These are phyloP conservation scores for Podospora anserina DNA, from an alignment of 495 filamentous ascomycete species.

Conservation along the genomic window DNA sequence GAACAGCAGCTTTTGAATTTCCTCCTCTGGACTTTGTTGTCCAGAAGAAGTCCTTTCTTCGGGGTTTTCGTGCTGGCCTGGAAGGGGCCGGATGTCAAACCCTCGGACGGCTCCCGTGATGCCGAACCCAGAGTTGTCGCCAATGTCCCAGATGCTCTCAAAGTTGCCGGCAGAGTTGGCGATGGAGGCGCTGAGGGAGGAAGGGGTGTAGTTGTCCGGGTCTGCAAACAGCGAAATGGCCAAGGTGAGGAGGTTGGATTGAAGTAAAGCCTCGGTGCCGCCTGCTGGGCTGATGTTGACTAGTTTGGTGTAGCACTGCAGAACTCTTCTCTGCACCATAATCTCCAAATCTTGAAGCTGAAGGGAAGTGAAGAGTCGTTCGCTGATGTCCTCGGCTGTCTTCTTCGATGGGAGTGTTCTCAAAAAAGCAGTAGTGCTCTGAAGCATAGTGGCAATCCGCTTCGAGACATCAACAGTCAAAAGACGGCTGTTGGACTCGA, in stretches of 20 bases:
- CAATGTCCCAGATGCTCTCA: slow-evolving; percentile 90
- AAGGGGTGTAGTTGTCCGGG: slow-evolving; percentile 80
- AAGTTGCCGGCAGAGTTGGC: slow-evolving; percentile 86
- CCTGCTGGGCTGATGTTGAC: slow-evolving; percentile 79
- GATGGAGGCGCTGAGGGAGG: slow-evolving; percentile 85
- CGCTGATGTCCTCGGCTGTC: slow-evolving; percentile 79
- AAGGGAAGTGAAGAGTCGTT: slow-evolving; percentile 79
- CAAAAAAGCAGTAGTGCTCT: slow-evolving; percentile 87
- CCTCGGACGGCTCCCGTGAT: slow-evolving; percentile 80
- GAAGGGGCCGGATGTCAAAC: slow-evolving; percentile 66
- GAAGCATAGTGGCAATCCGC: slow-evolving; percentile 87
- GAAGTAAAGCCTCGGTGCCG: slow-evolving; percentile 77
- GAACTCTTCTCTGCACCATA: slow-evolving; percentile 88
- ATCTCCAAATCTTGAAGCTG: slow-evolving; percentile 88
- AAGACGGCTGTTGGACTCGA: slow-evolving; percentile 89
- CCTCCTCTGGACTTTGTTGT: slow-evolving; percentile 60
- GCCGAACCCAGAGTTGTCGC: slow-evolving; percentile 91
- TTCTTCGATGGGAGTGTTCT: slow-evolving; percentile 79
- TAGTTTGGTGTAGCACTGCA: slow-evolving; percentile 91
- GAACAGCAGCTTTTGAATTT: slow-evolving; percentile 63
- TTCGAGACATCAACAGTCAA: slow-evolving; percentile 94
- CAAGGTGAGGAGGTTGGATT: slow-evolving; percentile 90
- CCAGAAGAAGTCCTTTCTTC: slow-evolving; percentile 58
- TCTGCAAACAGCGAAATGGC: slow-evolving; percentile 91
- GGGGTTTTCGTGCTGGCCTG: slow-evolving; percentile 63